Evolutionary conservation across 2,329 filamentous ascomycete species (phyloP).

Genomic region (Mycocentrospora acerina): DNA sequence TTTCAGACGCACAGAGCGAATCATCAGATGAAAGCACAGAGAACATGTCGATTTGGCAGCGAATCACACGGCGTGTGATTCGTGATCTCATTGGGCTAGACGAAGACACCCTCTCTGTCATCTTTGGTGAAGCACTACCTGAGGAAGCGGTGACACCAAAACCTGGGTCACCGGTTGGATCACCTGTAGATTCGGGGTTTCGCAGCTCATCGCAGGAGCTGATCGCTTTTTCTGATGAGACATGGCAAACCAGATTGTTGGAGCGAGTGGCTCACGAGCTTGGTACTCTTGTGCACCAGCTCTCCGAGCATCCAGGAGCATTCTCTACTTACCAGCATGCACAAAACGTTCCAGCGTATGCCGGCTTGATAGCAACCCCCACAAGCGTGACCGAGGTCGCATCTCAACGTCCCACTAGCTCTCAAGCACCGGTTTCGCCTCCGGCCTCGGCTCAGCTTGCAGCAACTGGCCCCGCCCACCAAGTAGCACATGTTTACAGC

Average conservation of each 20-base stretch:
- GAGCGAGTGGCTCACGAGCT: constrained; percentile 86
- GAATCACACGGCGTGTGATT: constrained; percentile 83
- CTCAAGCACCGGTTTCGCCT: constrained; percentile 31
- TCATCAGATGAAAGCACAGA: constrained; percentile 48
- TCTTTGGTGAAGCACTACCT: constrained; percentile 79
- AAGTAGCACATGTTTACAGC: constrained; percentile 37
- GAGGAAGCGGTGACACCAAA: constrained; percentile 35
- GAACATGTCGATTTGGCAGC: constrained; percentile 72
- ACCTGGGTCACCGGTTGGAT: constrained; percentile 19
- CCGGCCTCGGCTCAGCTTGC: constrained; percentile 49
- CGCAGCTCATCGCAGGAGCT: constrained; percentile 16
- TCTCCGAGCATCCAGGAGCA: constrained; percentile 84
- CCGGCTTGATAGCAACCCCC: constrained; percentile 66
- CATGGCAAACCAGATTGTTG: constrained; percentile 76
- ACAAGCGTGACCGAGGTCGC: constrained; percentile 22
- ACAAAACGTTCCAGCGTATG: constrained; percentile 66
- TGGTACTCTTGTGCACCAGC: constrained; percentile 76
- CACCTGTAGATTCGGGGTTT: constrained; percentile 19
- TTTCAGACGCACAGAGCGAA: constrained; percentile 33
- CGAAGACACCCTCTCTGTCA: constrained; percentile 77
- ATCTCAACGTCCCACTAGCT: constrained; percentile 25
- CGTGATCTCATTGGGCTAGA: constrained; percentile 89
- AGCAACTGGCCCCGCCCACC: constrained; percentile 47
- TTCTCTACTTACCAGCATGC: constrained; percentile 78
- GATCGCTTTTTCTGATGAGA: constrained; percentile 35